phyloP scores from a whole-genome alignment of 768 basidiomycete genomes.

The Mycena vulgaris region DNA sequence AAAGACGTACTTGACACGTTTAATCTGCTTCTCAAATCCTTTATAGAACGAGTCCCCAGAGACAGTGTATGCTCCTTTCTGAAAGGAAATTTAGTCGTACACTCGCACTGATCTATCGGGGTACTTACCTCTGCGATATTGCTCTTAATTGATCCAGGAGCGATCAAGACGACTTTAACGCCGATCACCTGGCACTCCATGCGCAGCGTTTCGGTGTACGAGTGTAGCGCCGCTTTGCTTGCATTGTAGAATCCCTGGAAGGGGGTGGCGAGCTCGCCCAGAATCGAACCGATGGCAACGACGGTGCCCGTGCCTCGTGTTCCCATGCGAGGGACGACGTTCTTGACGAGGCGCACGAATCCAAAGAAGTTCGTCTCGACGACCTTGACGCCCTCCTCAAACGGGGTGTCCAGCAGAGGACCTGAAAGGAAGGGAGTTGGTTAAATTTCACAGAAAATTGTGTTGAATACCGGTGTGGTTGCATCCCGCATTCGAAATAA shows the following conservation, averaged over 20 bases:
- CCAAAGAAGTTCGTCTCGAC: slow-evolving; percentile 49
- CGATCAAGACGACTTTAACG: slow-evolving; percentile 48
- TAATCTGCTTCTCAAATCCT: slow-evolving; percentile 28
- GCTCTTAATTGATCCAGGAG: slow-evolving; percentile 44
- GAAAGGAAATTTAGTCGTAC: not conserved
- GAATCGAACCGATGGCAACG: slow-evolving; percentile 50
- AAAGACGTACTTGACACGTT: slow-evolving; percentile 15
- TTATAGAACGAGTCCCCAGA: slow-evolving; percentile 26
- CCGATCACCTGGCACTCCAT: slow-evolving; percentile 50
- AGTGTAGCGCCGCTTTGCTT: slow-evolving; percentile 49
- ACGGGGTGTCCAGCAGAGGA: slow-evolving; percentile 45
- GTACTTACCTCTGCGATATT: slow-evolving; percentile 38
- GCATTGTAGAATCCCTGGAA: slow-evolving; percentile 51
- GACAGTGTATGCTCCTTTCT: slow-evolving; percentile 28
- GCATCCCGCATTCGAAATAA: slow-evolving; percentile 69
- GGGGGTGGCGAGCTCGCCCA: slow-evolving; percentile 46
- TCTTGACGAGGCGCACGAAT: slow-evolving; percentile 46
- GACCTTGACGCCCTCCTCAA: slow-evolving; percentile 40
- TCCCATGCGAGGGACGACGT: slow-evolving; percentile 50
- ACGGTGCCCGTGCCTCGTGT: slow-evolving; percentile 46
- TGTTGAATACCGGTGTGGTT: slow-evolving; percentile 46
- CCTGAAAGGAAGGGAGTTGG: slow-evolving; percentile 28
- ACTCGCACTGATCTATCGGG: not conserved
- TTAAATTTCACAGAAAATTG: not conserved
- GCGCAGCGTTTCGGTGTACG: slow-evolving; percentile 46